These are phyloP conservation scores for Lavandula angustifolia DNA, from an alignment of 257 asterid species.

Conservation along the genomic window DNA sequence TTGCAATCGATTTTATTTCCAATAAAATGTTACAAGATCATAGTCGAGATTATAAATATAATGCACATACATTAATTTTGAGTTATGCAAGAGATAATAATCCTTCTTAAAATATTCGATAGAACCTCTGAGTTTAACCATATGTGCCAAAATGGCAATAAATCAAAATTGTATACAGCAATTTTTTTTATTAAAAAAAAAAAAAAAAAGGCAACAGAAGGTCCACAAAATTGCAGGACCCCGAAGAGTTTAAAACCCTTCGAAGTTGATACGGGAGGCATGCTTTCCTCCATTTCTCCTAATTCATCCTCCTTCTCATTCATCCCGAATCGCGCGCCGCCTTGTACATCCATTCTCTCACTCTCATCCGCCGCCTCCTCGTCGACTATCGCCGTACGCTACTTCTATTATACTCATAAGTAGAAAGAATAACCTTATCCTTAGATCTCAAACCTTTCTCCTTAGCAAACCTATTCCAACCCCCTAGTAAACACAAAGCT, in stretches of 20 bases:
- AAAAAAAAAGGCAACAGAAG: not conserved
- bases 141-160: no score
- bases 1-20: no score
- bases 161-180: not conserved
- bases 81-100: no score
- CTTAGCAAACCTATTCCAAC: conserved; percentile 56
- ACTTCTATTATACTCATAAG: conserved; percentile 47
- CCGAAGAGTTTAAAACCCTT: conserved; percentile 43
- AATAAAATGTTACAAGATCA: no score
- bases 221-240: conserved; percentile 24
- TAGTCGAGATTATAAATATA: no score
- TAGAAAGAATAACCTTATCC: conserved; percentile 52
- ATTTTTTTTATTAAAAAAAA: not conserved
- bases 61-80: no score
- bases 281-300: not conserved
- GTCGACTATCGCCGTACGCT: conserved; percentile 18
- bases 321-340: not conserved
- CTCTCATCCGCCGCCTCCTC: conserved; percentile 1
- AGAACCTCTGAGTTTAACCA: no score
- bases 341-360: not conserved
- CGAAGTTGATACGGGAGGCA: not conserved
- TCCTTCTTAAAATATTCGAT: no score
- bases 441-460: conserved; percentile 46
- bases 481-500: conserved; percentile 76
- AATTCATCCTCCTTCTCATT: not conserved